A percentile compares a stretch with the other conserved stretches of the same genome.
phyloP scores from a whole-genome alignment of 164 flowering plant genomes.

The Magnolia officinalis region DNA sequence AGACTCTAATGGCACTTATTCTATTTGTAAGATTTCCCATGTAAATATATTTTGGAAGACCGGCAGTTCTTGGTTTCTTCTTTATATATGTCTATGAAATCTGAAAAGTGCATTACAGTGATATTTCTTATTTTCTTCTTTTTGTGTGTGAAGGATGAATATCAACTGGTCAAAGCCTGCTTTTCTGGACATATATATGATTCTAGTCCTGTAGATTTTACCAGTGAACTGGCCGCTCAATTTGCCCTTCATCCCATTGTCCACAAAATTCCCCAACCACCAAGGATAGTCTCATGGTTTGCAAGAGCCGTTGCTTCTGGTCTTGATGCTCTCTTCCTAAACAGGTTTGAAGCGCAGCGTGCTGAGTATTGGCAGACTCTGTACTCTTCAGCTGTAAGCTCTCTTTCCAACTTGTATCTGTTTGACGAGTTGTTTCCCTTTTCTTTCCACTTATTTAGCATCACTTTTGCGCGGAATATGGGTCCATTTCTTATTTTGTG shows the following conservation, averaged over 20 bases:
- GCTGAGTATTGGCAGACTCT: too few relatives aligned
- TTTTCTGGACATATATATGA: constrained; percentile 77
- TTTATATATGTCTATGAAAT: background rate
- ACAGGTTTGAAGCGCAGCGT: too few relatives aligned
- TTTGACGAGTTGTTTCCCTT: background rate
- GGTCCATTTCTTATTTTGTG: constrained; percentile 82
- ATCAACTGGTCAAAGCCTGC: constrained; percentile 59
- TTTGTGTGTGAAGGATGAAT: constrained; percentile 54
- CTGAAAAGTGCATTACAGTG: background rate
- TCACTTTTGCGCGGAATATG: constrained; percentile 46
- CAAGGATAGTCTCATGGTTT: constrained; percentile 60
- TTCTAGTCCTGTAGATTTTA: constrained; percentile 87
- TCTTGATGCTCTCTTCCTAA: constrained; percentile 43
- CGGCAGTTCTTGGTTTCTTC: background rate
- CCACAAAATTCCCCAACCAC: constrained; percentile 61
- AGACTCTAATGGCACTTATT: too few relatives aligned
- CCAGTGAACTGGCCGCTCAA: constrained; percentile 68
- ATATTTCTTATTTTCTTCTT: constrained; percentile 5
- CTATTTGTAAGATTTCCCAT: too few relatives aligned
- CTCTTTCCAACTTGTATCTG: background rate
- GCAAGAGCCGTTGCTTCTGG: constrained; percentile 52
- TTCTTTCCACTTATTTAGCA: constrained; percentile 7
- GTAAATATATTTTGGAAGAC: background rate
- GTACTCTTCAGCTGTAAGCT: too few relatives aligned
- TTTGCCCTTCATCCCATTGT: constrained; percentile 72